Evolutionary conservation across 331 rosid species (phyloP).

Genomic region (Malus hybrid): DNA sequence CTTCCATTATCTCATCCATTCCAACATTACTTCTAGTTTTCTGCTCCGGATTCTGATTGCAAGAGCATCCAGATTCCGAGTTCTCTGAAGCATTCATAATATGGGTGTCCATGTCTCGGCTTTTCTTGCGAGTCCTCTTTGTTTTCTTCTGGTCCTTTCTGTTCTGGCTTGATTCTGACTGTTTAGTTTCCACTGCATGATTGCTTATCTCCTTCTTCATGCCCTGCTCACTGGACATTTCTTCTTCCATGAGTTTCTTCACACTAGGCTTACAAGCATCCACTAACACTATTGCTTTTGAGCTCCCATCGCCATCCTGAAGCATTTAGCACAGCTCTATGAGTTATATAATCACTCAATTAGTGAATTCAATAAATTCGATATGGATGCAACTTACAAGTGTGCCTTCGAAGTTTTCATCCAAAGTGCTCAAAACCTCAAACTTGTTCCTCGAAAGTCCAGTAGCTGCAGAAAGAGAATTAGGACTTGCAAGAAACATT

Average conservation of each 20-base stretch:
- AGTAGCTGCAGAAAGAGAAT: constrained; percentile 36
- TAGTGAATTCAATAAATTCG: constrained; percentile 1
- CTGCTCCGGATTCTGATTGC: constrained; percentile 35
- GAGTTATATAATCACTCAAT: constrained; percentile 10
- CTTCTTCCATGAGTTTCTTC: constrained; percentile 95
- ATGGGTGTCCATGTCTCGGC: constrained; percentile 42
- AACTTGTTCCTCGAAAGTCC: constrained; percentile 53
- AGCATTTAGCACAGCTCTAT: constrained; percentile 10
- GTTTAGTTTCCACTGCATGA: constrained; percentile 31
- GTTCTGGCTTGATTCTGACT: constrained; percentile 22
- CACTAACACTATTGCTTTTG: constrained; percentile 14
- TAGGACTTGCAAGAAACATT: constrained; percentile 9
- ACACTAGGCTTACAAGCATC: constrained; percentile 64
- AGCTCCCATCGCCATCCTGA: constrained; percentile 53
- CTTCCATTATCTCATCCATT: constrained; percentile 67
- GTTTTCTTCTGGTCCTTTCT: constrained; percentile 40
- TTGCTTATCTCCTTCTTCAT: constrained; percentile 24
- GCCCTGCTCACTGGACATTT: constrained; percentile 61
- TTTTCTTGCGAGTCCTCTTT: constrained; percentile 49
- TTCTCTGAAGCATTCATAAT: constrained; percentile 31
- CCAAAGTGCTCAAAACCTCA: constrained; percentile 48
- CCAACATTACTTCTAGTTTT: constrained; percentile 38
- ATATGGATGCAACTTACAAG: constrained; percentile 42
- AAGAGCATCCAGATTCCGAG: constrained; percentile 30
- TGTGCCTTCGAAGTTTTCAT: constrained; percentile 35